A percentile compares a stretch with the other conserved stretches of the same genome.
Conservation (phyloP, 371 early-diverging fungal species). For the Mortierella sp. region DNA sequence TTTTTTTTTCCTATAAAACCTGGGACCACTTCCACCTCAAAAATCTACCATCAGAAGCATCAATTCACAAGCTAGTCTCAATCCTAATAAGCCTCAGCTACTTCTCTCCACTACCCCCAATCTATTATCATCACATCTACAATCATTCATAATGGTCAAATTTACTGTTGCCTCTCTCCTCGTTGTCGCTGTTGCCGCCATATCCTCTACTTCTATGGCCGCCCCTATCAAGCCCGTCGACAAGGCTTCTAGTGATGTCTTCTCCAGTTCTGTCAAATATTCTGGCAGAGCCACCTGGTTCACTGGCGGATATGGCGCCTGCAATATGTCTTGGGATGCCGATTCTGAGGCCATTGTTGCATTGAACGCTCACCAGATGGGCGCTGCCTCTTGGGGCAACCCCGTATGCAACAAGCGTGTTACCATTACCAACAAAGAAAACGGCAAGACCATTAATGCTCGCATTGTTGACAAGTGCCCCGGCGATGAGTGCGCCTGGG, state of each 20-base stretch:
- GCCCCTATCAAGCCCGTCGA: constrained; percentile 19
- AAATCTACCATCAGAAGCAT: too few species aligned
- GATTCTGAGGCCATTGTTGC: constrained; percentile 37
- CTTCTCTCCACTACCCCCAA: too few species aligned
- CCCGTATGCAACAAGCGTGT: constrained; percentile 34
- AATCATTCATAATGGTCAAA: constrained; percentile 36
- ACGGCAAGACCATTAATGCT: constrained; percentile 42
- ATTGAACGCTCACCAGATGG: constrained; percentile 48
- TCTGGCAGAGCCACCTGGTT: constrained; percentile 53
- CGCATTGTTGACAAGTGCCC: constrained; percentile 53
- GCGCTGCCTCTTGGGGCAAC: constrained; percentile 35
- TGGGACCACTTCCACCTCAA: too few species aligned
- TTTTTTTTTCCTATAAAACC: too few species aligned
- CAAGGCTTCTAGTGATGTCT: constrained; percentile 2
- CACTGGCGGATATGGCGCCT: constrained; percentile 40
- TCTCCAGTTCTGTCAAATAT: constrained; percentile 27
- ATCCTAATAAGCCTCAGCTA: too few species aligned
- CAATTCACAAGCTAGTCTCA: too few species aligned
- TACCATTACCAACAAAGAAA: constrained; percentile 21
- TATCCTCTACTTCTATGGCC: too few species aligned
- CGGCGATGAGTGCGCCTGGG: constrained; percentile 39
- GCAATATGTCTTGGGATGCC: constrained; percentile 40
- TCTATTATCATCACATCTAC: neutral
- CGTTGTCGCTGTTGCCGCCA: constrained; percentile 19
- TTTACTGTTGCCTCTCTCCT: constrained; percentile 27